Conservation (phyloP, 164 flowering plant genomes). For the Berberis vulgaris region DNA sequence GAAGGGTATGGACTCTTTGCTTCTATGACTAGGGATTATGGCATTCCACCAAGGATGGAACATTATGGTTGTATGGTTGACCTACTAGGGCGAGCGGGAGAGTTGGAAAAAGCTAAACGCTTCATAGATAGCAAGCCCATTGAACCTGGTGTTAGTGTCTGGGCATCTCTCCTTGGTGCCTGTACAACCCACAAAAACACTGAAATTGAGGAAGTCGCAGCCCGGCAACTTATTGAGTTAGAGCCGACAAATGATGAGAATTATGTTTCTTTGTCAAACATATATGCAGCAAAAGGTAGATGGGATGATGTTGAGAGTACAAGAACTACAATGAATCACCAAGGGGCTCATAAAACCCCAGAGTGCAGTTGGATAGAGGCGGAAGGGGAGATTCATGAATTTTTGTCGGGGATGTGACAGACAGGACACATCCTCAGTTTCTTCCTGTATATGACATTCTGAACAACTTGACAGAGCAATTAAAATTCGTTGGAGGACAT, state of each 20-base stretch:
- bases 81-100: constrained; percentile 10
- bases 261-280: constrained; percentile 13
- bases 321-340: constrained; percentile 10
- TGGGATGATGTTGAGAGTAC: constrained; percentile 18
- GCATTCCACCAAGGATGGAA: constrained; percentile 6
- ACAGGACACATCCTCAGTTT: constrained; percentile 6
- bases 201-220: constrained; percentile 15
- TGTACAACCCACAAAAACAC: constrained; percentile 16
- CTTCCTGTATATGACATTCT: constrained; percentile 4
- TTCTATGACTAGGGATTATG: constrained; percentile 9
- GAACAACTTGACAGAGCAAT: constrained; percentile 2
- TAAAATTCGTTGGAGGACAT: constrained; percentile 21
- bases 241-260: constrained; percentile 7
- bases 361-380: constrained; percentile 25
- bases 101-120: constrained; percentile 10
- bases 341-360: constrained; percentile 13
- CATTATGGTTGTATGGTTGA: too few species aligned
- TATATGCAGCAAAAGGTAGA: constrained; percentile 16
- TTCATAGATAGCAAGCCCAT: constrained; percentile 15
- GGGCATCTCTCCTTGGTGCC: constrained; percentile 22
- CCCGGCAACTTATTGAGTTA: constrained; percentile 8
- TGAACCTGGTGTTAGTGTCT: constrained; percentile 17
- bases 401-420: background rate
- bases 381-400: constrained; percentile 12
- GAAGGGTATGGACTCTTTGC: constrained; percentile 12